Percentiles rank a stretch among this genome's conserved stretches.
phyloP scores from a whole-genome alignment of 1,284 basidiomycete species.

The Leucoagaricus sp. region DNA sequence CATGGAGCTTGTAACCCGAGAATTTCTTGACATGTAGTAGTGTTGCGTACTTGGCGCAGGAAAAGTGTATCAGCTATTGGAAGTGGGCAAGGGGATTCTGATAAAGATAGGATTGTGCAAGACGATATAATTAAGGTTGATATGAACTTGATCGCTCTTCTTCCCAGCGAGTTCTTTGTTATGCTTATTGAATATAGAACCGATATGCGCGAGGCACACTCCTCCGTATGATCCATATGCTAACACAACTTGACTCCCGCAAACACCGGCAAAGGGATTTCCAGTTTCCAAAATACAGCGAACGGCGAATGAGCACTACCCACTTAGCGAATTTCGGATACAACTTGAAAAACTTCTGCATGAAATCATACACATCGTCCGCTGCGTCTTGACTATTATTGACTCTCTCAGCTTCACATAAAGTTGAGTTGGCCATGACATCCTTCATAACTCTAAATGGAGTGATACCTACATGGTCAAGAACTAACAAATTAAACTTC shows the following conservation, averaged over 20 bases:
- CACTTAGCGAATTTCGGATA: slow-evolving; percentile 29
- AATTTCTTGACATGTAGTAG: slow-evolving; percentile 27
- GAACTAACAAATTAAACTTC: slow-evolving; percentile 30
- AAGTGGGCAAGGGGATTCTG: slow-evolving; percentile 31
- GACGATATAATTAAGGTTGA: slow-evolving; percentile 35
- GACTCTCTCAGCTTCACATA: slow-evolving; percentile 26
- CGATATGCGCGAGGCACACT: slow-evolving; percentile 35
- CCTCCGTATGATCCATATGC: slow-evolving; percentile 36
- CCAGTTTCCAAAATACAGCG: too few relatives aligned
- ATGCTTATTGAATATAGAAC: slow-evolving; percentile 32
- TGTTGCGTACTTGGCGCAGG: slow-evolving; percentile 27
- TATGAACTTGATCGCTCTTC: slow-evolving; percentile 21
- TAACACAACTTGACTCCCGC: slow-evolving; percentile 31
- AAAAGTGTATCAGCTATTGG: slow-evolving; percentile 29
- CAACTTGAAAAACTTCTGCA: slow-evolving; percentile 34
- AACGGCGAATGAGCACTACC: too few relatives aligned
- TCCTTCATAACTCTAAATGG: too few relatives aligned
- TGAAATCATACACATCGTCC: slow-evolving; percentile 35
- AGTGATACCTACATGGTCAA: slow-evolving; percentile 35
- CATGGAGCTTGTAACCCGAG: slow-evolving; percentile 26
- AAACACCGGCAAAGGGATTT: too few relatives aligned
- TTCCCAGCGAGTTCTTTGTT: slow-evolving; percentile 27
- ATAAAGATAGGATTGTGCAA: slow-evolving; percentile 35
- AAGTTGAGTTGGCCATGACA: too few relatives aligned
- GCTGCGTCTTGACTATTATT: slow-evolving; percentile 32